Evolutionary conservation across 352 stramenopile genomes (phyloP).

Genomic region (Globisporangium nunn): DNA sequence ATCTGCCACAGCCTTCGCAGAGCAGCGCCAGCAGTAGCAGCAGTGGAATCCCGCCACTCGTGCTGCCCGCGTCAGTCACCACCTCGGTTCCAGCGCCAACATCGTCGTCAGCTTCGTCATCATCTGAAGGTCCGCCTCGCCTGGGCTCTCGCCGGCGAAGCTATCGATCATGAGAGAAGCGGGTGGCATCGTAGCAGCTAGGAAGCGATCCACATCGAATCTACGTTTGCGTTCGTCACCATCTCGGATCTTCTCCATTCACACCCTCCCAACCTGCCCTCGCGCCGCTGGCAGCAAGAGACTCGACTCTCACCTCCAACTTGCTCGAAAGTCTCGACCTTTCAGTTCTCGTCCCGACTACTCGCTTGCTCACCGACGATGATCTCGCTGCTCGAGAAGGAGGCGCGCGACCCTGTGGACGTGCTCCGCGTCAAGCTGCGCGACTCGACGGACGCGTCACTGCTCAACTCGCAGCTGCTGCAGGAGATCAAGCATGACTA

Average conservation of each 20-base stretch:
- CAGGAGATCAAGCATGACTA: slow-evolving; percentile 86
- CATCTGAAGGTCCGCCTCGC: neutral
- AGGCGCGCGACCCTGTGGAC: slow-evolving; percentile 77
- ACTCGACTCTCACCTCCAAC: too few relatives aligned
- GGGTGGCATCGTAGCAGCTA: too few relatives aligned
- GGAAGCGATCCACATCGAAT: too few relatives aligned
- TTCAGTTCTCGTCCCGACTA: neutral
- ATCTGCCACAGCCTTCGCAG: neutral
- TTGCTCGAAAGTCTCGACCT: neutral
- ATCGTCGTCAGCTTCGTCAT: neutral
- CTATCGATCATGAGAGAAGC: neutral
- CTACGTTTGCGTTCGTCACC: too few relatives aligned
- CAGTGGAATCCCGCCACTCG: neutral
- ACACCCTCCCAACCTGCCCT: neutral
- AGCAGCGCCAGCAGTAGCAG: neutral
- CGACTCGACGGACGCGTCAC: slow-evolving; percentile 70
- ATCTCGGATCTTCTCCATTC: neutral
- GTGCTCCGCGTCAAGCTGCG: slow-evolving; percentile 78
- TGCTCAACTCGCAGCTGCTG: slow-evolving; percentile 79
- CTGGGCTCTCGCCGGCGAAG: neutral
- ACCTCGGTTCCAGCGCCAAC: neutral
- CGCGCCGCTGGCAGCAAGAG: too few relatives aligned
- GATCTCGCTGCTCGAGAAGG: slow-evolving; percentile 80
- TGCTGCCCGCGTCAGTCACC: neutral
- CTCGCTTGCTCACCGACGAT: slow-evolving; percentile 15